phyloP scores from a whole-genome alignment of 257 asterid species.

The Scutellaria minor region DNA sequence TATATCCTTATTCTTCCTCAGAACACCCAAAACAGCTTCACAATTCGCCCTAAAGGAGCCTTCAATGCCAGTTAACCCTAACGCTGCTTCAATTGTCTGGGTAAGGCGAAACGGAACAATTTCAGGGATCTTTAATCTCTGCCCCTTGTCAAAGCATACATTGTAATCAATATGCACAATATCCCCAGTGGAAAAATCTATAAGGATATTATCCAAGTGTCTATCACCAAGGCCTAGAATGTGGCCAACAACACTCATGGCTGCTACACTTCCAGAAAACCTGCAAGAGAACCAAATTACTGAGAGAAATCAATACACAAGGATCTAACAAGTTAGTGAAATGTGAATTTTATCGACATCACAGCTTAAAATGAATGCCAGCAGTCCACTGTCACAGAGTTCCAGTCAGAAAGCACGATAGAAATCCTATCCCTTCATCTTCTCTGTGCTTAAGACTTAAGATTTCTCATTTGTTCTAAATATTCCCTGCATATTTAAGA shows the following conservation, averaged over 20 bases:
- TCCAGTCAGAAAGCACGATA: constrained; percentile 25
- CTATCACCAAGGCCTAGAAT: constrained; percentile 96
- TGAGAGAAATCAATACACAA: constrained; percentile 7
- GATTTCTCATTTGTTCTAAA: constrained; percentile 24
- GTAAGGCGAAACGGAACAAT: constrained; percentile 99
- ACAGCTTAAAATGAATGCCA: constrained; percentile 36
- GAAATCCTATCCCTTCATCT: constrained; percentile 16
- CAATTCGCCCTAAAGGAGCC: constrained; percentile 94
- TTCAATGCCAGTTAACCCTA: constrained; percentile 94
- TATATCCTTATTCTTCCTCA: constrained; percentile 94
- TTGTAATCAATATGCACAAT: constrained; percentile 96
- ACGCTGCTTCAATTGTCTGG: constrained; percentile 94
- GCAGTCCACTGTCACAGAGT: constrained; percentile 19
- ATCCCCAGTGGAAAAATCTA: constrained; percentile 92
- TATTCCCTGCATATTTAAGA: neutral
- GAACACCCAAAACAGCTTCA: constrained; percentile 87
- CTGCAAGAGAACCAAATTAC: constrained; percentile 53
- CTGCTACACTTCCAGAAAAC: constrained; percentile 94
- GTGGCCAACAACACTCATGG: constrained; percentile 97
- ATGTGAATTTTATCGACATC: constrained; percentile 23
- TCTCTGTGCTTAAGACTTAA: constrained; percentile 33
- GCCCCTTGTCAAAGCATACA: constrained; percentile 99
- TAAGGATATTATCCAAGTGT: constrained; percentile 95
- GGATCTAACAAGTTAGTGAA: constrained; percentile 17
- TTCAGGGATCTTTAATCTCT: constrained; percentile 92